Evolutionary conservation across 306 rosid genomes (phyloP).

Genomic region (Acacia confusa): DNA sequence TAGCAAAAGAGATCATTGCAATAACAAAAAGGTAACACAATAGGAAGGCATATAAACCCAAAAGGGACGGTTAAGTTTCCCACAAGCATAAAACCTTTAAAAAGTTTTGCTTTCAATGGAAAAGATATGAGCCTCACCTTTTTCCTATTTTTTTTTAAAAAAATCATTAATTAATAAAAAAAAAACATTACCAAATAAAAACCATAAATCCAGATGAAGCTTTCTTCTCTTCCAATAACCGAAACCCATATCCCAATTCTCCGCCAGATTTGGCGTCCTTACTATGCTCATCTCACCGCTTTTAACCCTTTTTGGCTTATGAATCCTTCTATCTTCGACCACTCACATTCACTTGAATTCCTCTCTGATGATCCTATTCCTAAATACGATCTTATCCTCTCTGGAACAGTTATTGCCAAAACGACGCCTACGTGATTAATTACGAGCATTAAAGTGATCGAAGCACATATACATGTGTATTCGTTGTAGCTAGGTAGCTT

Average conservation of each 20-base stretch:
- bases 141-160: too few relatives aligned
- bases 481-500: background rate
- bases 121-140: slow-evolving; percentile 4
- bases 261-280: slow-evolving; percentile 41
- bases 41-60: slow-evolving; percentile 28
- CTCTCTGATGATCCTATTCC: slow-evolving; percentile 8
- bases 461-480: background rate
- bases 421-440: background rate
- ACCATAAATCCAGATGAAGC: slow-evolving; percentile 27
- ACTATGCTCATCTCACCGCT: slow-evolving; percentile 20
- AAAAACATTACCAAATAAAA: background rate
- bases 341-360: slow-evolving; percentile 25
- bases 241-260: slow-evolving; percentile 36
- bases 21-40: background rate
- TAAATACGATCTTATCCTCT: slow-evolving; percentile 25
- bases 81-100: slow-evolving; percentile 44
- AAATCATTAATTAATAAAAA: too few relatives aligned
- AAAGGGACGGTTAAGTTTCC: slow-evolving; percentile 47
- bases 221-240: slow-evolving; percentile 49
- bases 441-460: background rate
- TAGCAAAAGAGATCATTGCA: background rate
- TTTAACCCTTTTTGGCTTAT: slow-evolving; percentile 26
- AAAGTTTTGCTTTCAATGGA: slow-evolving; percentile 64
- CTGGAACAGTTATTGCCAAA: slow-evolving; percentile 26
- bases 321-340: slow-evolving; percentile 33